phyloP scores from a whole-genome alignment of 176 grass and related monocot genomes.

The Alopecurus myosuroides region DNA sequence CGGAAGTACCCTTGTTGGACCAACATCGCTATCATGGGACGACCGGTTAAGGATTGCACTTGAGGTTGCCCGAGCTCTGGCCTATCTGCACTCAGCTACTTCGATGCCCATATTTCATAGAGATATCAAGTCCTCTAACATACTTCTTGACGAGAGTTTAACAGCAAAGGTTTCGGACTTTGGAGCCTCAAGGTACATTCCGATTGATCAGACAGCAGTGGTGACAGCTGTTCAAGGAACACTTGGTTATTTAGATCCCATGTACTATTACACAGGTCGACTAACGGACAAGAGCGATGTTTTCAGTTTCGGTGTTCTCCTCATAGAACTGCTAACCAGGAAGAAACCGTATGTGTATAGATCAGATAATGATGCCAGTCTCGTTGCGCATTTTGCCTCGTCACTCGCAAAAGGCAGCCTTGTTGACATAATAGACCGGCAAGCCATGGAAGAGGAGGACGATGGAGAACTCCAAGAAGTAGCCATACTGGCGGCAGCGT shows the following conservation, averaged over 20 bases:
- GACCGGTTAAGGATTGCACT: constrained; percentile 34
- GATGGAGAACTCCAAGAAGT: constrained; percentile 17
- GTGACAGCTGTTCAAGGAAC: constrained; percentile 46
- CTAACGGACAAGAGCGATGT: constrained; percentile 50
- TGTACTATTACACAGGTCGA: constrained; percentile 41
- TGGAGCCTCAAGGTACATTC: constrained; percentile 47
- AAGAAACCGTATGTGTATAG: constrained; percentile 6
- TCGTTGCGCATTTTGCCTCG: neutral
- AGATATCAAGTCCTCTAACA: constrained; percentile 53
- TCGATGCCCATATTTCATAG: constrained; percentile 43
- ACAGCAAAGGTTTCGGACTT: constrained; percentile 55
- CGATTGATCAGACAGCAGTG: constrained; percentile 27
- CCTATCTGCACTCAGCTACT: constrained; percentile 46
- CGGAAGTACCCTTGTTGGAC: constrained; percentile 33
- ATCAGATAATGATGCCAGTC: neutral
- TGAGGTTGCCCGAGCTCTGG: constrained; percentile 32
- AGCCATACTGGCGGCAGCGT: constrained; percentile 6
- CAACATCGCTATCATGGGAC: constrained; percentile 21
- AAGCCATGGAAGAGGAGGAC: neutral
- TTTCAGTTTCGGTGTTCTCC: constrained; percentile 44
- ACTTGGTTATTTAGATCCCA: constrained; percentile 48
- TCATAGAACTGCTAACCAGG: constrained; percentile 41
- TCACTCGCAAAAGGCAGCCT: neutral
- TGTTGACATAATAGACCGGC: neutral
- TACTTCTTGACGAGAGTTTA: constrained; percentile 47